Conservation (phyloP, 2,329 filamentous ascomycete species). For the Dissoconium aciculare region DNA sequence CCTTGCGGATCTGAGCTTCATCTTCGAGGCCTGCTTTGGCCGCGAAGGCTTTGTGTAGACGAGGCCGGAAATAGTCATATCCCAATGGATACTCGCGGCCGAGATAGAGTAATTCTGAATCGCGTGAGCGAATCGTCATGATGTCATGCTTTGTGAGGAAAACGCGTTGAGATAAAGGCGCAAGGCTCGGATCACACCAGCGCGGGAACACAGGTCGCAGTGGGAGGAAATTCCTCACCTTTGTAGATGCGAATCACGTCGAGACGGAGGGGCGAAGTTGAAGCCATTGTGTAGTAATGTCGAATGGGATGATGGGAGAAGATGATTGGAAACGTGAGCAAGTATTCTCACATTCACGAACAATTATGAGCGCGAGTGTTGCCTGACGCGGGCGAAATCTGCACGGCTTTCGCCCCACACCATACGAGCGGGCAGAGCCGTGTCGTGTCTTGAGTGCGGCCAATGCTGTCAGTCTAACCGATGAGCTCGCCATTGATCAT, state of each 20-base stretch:
- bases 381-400: no score
- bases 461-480: no score
- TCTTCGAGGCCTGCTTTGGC: slow-evolving; percentile 55
- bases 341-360: no score
- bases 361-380: no score
- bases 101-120: slow-evolving; percentile 63
- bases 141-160: slow-evolving; percentile 1
- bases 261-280: slow-evolving; percentile 42
- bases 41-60: slow-evolving; percentile 74
- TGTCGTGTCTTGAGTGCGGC: no score
- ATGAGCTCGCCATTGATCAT: no score
- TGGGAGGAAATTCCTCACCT: slow-evolving; percentile 40
- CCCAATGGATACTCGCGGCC: slow-evolving; percentile 79
- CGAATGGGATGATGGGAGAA: slow-evolving; percentile 9
- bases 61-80: slow-evolving; percentile 63
- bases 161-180: no score
- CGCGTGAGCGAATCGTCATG: not conserved
- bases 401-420: no score
- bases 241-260: slow-evolving; percentile 83
- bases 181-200: no score
- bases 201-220: not conserved
- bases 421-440: no score
- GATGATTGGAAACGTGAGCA: no score
- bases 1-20: slow-evolving; percentile 59
- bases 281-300: slow-evolving; percentile 27